These are phyloP conservation scores for Sordariomycetes sp. DNA, from an alignment of 2,329 filamentous ascomycete species.

Conservation along the genomic window DNA sequence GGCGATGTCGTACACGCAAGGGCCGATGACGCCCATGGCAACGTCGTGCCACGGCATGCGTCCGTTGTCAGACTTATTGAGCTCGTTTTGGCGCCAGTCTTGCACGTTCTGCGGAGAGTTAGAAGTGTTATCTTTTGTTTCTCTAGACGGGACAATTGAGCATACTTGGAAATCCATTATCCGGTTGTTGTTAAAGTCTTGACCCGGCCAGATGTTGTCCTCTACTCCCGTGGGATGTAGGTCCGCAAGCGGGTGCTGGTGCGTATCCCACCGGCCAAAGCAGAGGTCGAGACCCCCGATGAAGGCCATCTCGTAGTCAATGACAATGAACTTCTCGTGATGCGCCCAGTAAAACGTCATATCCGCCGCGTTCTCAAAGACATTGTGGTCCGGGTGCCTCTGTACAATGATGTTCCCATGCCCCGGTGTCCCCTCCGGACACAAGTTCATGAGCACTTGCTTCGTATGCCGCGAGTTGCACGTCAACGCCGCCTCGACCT, in stretches of 20 bases:
- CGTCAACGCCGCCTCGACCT: slow-evolving; percentile 67
- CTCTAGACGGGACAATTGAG: too few species aligned
- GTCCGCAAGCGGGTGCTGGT: slow-evolving; percentile 76
- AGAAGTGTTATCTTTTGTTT: too few species aligned
- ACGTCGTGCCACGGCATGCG: slow-evolving; percentile 99
- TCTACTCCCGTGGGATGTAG: slow-evolving; percentile 72
- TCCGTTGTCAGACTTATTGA: slow-evolving; percentile 81
- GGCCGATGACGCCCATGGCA: slow-evolving; percentile 79
- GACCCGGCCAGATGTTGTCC: slow-evolving; percentile 83
- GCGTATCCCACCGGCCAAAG: slow-evolving; percentile 86
- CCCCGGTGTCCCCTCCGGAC: slow-evolving; percentile 68
- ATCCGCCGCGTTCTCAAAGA: slow-evolving; percentile 84
- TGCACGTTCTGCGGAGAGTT: slow-evolving; percentile 40
- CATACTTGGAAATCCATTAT: slow-evolving; percentile 79
- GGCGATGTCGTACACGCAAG: slow-evolving; percentile 84
- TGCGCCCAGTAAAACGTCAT: slow-evolving; percentile 99
- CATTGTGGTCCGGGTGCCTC: slow-evolving; percentile 89
- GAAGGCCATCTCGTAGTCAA: slow-evolving; percentile 83
- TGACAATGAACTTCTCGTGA: slow-evolving; percentile 94
- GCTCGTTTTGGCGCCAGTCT: slow-evolving; percentile 86
- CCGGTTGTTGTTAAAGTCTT: slow-evolving; percentile 97
- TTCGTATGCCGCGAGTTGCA: slow-evolving; percentile 94
- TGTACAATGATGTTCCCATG: slow-evolving; percentile 81
- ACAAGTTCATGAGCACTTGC: slow-evolving; percentile 65
- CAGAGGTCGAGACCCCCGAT: slow-evolving; percentile 91